Evolutionary conservation across 2,329 filamentous ascomycete species (phyloP).

Genomic region (Macrophomina pseudophaseolina): DNA sequence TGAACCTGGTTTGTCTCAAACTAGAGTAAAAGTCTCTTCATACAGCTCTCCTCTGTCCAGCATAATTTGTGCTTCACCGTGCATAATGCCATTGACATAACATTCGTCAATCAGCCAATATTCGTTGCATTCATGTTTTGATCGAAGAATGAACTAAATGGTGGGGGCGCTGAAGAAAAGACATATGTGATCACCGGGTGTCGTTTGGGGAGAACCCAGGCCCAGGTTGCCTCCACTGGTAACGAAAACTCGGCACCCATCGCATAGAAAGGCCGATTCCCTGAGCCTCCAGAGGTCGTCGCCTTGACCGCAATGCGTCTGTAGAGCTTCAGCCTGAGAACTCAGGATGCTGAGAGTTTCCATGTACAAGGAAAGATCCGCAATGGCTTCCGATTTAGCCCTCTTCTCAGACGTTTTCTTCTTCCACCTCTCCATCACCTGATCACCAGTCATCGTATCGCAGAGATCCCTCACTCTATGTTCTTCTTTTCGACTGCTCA

Average conservation of each 20-base stretch:
- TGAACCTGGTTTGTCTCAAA: background rate
- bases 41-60: background rate
- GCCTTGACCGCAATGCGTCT: fast-evolving
- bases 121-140: background rate
- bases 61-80: background rate
- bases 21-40: background rate
- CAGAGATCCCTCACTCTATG: no score
- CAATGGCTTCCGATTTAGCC: background rate
- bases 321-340: background rate
- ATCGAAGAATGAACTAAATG: background rate
- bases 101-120: background rate
- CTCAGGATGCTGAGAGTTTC: background rate
- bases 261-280: fast-evolving
- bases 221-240: background rate
- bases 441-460: background rate
- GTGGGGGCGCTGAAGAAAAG: background rate
- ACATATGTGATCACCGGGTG: background rate
- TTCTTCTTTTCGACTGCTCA: no score
- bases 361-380: background rate
- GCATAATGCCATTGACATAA: background rate
- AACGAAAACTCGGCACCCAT: background rate
- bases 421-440: background rate
- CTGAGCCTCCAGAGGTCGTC: background rate
- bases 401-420: background rate
- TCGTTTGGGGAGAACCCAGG: background rate